Conservation (phyloP, 1,284 basidiomycete genomes). For the Stygiomarasmius scandens region DNA sequence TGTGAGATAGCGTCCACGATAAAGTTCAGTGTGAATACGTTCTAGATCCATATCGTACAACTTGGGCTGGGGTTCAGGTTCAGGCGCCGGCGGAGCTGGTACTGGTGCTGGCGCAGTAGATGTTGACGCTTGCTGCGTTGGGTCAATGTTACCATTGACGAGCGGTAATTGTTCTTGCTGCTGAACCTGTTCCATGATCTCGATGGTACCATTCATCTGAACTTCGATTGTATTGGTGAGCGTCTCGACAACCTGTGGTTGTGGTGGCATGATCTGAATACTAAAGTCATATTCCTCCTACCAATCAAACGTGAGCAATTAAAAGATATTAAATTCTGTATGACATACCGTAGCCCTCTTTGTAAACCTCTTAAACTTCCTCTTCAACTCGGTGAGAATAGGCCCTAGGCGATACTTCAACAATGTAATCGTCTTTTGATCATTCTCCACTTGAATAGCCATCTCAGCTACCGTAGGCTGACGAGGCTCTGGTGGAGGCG, state of each 20-base stretch:
- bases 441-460: constrained; percentile 81
- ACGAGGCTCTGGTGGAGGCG: constrained; percentile 87
- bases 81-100: constrained; percentile 12
- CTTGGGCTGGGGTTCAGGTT: not conserved
- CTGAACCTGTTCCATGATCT: constrained; percentile 43
- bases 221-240: constrained; percentile 39
- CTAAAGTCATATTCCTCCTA: constrained; percentile 78
- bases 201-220: constrained; percentile 47
- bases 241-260: constrained; percentile 21
- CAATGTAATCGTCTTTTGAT: constrained; percentile 78
- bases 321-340: constrained; percentile 4
- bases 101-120: not conserved
- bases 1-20: constrained; percentile 87
- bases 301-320: not conserved
- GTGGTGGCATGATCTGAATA: constrained; percentile 28
- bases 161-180: not conserved
- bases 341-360: constrained; percentile 76
- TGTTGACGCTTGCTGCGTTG: not conserved
- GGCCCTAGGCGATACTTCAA: constrained; percentile 88
- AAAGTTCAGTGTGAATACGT: constrained; percentile 85
- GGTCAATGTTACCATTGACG: constrained; percentile 3
- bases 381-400: constrained; percentile 86
- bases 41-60: constrained; percentile 54
- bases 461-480: constrained; percentile 85
- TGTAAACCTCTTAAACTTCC: constrained; percentile 92